Evolutionary conservation across 1,139 yeast species (phyloP).

Genomic region (Lodderomyces elongisporus): DNA sequence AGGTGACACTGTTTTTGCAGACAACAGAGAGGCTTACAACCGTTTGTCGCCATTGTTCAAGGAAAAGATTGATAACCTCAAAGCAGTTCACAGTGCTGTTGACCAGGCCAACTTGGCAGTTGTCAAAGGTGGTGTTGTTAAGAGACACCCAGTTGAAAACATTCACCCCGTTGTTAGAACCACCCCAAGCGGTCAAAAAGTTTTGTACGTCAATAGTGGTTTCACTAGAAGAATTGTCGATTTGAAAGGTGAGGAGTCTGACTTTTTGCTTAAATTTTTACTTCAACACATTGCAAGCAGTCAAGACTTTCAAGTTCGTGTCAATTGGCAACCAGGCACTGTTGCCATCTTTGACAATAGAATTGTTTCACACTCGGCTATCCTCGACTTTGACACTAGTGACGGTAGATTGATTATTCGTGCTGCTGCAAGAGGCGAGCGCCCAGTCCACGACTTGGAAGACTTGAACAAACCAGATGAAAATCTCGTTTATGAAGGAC

Average conservation of each 20-base stretch:
- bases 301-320: slow-evolving; percentile 39
- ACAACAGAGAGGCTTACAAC: slow-evolving; percentile 62
- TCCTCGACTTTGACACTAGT: slow-evolving; percentile 53
- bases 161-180: slow-evolving; percentile 65
- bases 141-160: slow-evolving; percentile 55
- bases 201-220: slow-evolving; percentile 54
- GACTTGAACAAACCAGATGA: slow-evolving; percentile 24
- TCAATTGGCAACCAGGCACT: slow-evolving; percentile 42
- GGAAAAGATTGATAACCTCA: slow-evolving; percentile 49
- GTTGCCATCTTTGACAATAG: slow-evolving; percentile 74
- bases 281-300: slow-evolving; percentile 43
- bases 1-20: slow-evolving; percentile 71
- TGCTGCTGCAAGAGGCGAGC: slow-evolving; percentile 61
- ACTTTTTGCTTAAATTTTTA: slow-evolving; percentile 49
- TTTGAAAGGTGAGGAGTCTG: slow-evolving; percentile 60
- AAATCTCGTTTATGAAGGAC: slow-evolving; percentile 13
- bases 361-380: slow-evolving; percentile 58
- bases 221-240: slow-evolving; percentile 62
- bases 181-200: slow-evolving; percentile 64
- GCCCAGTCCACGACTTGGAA: slow-evolving; percentile 31
- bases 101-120: slow-evolving; percentile 61
- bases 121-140: slow-evolving; percentile 54
- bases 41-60: slow-evolving; percentile 60
- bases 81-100: slow-evolving; percentile 62
- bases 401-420: slow-evolving; percentile 63